These are phyloP conservation scores for Cryptococcus maquisensis DNA, from an alignment of 1,284 basidiomycete species.

Conservation along the genomic window DNA sequence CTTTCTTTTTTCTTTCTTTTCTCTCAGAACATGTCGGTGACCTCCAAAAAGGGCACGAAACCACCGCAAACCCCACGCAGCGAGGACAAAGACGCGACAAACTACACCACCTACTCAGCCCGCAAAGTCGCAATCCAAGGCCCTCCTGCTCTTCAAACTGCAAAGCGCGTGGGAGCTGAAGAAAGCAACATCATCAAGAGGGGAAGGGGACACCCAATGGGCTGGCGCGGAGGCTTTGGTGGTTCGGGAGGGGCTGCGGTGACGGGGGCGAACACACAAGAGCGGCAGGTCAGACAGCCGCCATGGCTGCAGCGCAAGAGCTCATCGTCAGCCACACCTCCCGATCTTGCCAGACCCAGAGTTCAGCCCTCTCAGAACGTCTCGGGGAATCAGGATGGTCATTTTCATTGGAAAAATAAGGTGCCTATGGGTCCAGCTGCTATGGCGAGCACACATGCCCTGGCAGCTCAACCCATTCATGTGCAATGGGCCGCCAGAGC, in stretches of 20 bases:
- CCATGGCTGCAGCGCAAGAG: not conserved
- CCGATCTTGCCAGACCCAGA: not conserved
- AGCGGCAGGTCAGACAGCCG: not conserved
- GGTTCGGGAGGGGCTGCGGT: not conserved
- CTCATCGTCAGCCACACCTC: not conserved
- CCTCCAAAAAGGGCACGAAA: too few relatives aligned
- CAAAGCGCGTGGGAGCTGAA: not conserved
- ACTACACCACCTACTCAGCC: not conserved
- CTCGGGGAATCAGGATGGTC: not conserved
- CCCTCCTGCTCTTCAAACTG: not conserved
- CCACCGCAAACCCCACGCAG: not conserved
- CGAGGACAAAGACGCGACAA: not conserved
- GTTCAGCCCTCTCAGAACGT: not conserved
- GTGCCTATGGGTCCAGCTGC: not conserved
- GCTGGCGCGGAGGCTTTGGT: not conserved
- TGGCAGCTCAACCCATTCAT: not conserved
- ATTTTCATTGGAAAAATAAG: not conserved
- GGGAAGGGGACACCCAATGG: not conserved
- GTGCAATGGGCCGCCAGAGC: not conserved
- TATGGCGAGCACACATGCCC: not conserved
- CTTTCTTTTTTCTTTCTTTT: too few relatives aligned
- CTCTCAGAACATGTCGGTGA: too few relatives aligned
- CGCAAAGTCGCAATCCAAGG: not conserved
- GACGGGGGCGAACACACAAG: not conserved
- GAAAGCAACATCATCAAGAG: not conserved